Evolutionary conservation across 345 rosid genomes (phyloP), one percentile per base, ranked within the genome.

Genomic region (Melaleuca alternifolia): DNA sequence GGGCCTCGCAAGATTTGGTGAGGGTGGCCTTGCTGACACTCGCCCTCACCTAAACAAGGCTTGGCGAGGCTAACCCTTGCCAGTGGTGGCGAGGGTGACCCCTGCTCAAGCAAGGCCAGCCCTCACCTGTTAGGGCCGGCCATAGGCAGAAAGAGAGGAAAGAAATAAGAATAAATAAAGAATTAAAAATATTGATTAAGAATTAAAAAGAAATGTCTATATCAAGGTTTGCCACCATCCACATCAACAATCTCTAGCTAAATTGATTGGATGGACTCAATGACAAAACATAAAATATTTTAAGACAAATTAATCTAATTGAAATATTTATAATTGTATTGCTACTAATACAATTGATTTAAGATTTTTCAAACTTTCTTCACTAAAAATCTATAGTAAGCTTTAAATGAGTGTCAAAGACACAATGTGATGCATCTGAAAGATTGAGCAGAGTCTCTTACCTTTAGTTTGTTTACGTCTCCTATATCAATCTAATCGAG

Each of bases 11-110:
- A 41, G 41, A 41, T 41, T 2, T 41, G 41, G 41, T 41, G 41
- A 41, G 41, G 4, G 41, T 41, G 41, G 4, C 41, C 59, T 54
- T 21, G 26, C 2, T 1, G 2, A 21, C 10, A 2, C 59, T 54
- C 5, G 2, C 26, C 59, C 59, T 54, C 59, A 54, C n/a, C 59
- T 3, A 23, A 21, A 26, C 20, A 26, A 9, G 2, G 26, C 59
- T 54, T 0, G 11, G 12, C 0, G 11, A 54, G 11, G 59, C 12
- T 3, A 2, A 21, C 26, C n/a, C 26, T 54, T 4, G 6, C 59
- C 26, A 21, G 23, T 3, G 59, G 11, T 1, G 2, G n/a, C 26
- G 26, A 54, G 59, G 59, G 5, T 2, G 2, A 8, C 23, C 59
- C 59, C 20, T 5, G 0, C 26, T 23, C 41, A 41, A 41, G 41